Evolutionary conservation across 768 basidiomycete genomes (phyloP).

Genomic region (Suillus paluster): DNA sequence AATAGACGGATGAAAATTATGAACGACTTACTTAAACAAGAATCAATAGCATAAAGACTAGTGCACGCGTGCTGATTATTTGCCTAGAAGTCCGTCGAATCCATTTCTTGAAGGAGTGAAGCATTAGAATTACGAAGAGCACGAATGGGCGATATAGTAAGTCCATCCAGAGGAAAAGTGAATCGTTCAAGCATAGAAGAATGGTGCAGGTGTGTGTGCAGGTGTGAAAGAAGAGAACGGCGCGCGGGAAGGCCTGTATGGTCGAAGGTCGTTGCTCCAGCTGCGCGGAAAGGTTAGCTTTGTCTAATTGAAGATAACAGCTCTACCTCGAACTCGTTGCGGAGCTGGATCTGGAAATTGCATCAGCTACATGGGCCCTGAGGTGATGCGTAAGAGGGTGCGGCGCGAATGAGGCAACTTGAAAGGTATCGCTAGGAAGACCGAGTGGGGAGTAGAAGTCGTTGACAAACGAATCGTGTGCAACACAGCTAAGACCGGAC

Average conservation of each 20-base stretch:
- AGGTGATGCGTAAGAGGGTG: slow-evolving; percentile 24
- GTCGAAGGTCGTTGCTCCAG: slow-evolving; percentile 34
- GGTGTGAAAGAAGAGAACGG: slow-evolving; percentile 20
- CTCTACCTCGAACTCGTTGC: slow-evolving; percentile 38
- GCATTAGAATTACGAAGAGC: slow-evolving; percentile 6
- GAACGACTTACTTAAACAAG: slow-evolving; percentile 6
- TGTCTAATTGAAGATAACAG: slow-evolving; percentile 2
- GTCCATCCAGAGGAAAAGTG: not conserved
- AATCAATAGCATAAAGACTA: slow-evolving; percentile 1
- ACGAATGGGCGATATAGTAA: slow-evolving; percentile 7
- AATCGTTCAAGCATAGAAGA: slow-evolving; percentile 24
- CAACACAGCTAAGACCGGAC: slow-evolving; percentile 8
- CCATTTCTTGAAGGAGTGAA: not conserved
- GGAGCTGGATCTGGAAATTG: slow-evolving; percentile 38
- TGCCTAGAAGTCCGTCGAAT: not conserved
- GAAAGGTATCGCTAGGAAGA: slow-evolving; percentile 25
- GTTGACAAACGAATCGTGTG: slow-evolving; percentile 9
- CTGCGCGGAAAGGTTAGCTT: slow-evolving; percentile 18
- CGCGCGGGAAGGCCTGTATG: slow-evolving; percentile 19
- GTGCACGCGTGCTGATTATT: not conserved
- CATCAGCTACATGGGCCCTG: slow-evolving; percentile 20
- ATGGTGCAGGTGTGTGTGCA: slow-evolving; percentile 12
- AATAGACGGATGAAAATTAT: not conserved
- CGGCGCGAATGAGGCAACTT: slow-evolving; percentile 21
- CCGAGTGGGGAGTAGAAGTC: slow-evolving; percentile 13